Evolutionary conservation across 2,329 filamentous ascomycete genomes (phyloP), one percentile per base, ranked within the genome.

Genomic region (Aspergillus melleus): DNA sequence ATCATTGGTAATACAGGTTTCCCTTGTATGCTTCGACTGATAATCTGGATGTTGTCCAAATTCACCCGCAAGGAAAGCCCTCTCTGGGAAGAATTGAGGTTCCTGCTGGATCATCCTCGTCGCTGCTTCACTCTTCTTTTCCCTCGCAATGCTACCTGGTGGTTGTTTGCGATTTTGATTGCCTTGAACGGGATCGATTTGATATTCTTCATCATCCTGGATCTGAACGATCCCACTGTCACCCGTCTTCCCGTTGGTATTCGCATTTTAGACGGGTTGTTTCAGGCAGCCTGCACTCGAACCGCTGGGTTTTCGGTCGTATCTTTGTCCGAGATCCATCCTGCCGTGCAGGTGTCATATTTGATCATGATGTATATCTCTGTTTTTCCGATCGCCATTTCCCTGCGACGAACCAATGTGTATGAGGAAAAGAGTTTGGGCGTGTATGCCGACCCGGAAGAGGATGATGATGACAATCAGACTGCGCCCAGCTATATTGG

Each of bases 321-420:
- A 65, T 91, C 89, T 70, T 79, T 98, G 39, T 80, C 89, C 2
- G 78, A 84, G 0, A 80, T 98, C 1, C 92, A 97, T 66, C 93
- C 95, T 1, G 94, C 90, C 1, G 91, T 97, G 57, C 92, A 96
- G 70, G 91, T 96, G 14, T 91, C 92, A 22, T 97, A 97, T 78
- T 81, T 98, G 76, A 88, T 97, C 74, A 98, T 98, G 94, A 98
- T 98, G 94, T 98, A 98, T 77, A 96, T 98, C 62, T 96, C 93
- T 59, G 90, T 96, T 60, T 96, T 96, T 66, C 94, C 94, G 4
- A 96, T 97, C 66, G 94, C 94, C 71, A 97, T 98, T 68, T 94
- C 91, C 6, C 89, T 98, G 66, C 91, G 94, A 52, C 84, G 90
- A 64, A 97, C 94, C 61, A 97, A 98, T 73, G 93, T 97, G 2